Evolutionary conservation across 768 basidiomycete genomes (phyloP), one percentile per base, ranked within the genome.

Genomic region (Boletus rubescentipes): DNA sequence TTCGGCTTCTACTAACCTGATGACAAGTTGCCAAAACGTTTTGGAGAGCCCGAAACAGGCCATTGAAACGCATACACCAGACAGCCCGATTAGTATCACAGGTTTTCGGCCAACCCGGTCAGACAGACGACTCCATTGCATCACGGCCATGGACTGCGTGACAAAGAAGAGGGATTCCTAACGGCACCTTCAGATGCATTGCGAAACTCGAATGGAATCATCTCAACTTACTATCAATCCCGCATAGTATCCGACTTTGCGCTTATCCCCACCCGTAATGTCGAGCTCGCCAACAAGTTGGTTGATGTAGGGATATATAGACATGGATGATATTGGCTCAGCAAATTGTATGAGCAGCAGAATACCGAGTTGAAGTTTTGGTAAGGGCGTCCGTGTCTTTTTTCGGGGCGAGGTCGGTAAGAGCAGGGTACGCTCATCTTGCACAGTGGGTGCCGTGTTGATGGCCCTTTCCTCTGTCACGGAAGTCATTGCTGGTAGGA

Each of bases 81-180:
- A 70, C 3, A 89, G 70, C 1, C 88, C 89, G 2, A 69, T 73
- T 41, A 90, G 74, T 54, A 91, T 81, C 30, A 91, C 82, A 0
- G 88, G 88, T 61, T 85, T 89, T 38, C 89, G 82, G 11, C 89
- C 88, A 15, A 90, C 69, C 39, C 74, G 72, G 62, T 90, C 89
- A 9, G 87, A 89, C 15, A 83, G 57, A 29, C 85, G 78, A 64
- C 85, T 85, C 87, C 88, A 91, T 49, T 86, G 82, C 34, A 91
- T 69, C 30, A 89, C 81, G 3, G 85, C 84, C 50, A 81, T 63
- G 1, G 87, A 85, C 66, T 90, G 85, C 0, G 87, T 82, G n/a
- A 86, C 72, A 57, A 86, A 91, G 71, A 89, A 91, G 31, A 88
- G 66, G 4, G 87, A 89, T 79, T 89, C 83, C 87, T 90, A 53